phyloP scores from a whole-genome alignment of 495 filamentous ascomycete genomes.

The Aspergillus avenaceus region DNA sequence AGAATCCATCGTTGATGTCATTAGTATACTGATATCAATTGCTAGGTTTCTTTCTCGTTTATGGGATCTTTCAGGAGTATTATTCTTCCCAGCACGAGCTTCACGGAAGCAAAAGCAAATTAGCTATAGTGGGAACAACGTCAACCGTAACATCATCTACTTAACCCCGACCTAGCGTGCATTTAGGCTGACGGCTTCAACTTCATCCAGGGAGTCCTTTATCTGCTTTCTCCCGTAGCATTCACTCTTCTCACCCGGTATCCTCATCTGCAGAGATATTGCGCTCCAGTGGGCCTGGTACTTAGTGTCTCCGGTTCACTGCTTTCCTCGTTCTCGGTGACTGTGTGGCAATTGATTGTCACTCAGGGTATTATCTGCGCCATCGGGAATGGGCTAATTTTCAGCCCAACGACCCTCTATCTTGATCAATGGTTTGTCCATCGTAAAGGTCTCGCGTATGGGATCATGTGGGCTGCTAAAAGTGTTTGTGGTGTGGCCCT shows the following conservation, averaged over 20 bases:
- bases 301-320: slow-evolving; percentile 33
- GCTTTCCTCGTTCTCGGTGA: slow-evolving; percentile 47
- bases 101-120: slow-evolving; percentile 27
- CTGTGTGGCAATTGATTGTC: slow-evolving; percentile 49
- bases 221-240: slow-evolving; percentile 47
- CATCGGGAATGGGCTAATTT: slow-evolving; percentile 47
- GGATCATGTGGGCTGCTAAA: slow-evolving; percentile 55
- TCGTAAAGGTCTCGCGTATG: slow-evolving; percentile 49
- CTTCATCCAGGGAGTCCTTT: slow-evolving; percentile 51
- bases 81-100: slow-evolving; percentile 34
- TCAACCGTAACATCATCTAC: slow-evolving; percentile 40
- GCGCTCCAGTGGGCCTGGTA: slow-evolving; percentile 36
- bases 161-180: too few relatives aligned
- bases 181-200: too few relatives aligned
- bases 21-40: not conserved
- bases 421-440: slow-evolving; percentile 57
- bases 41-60: slow-evolving; percentile 47
- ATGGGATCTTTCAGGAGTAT: slow-evolving; percentile 49
- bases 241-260: slow-evolving; percentile 48
- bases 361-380: slow-evolving; percentile 55
- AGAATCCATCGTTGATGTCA: not conserved
- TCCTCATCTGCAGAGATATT: slow-evolving; percentile 37
- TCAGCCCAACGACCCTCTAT: slow-evolving; percentile 48
- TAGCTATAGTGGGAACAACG: slow-evolving; percentile 52
- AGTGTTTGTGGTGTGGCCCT: slow-evolving; percentile 44